A percentile compares a stretch with the other conserved stretches of the same genome.
These are phyloP conservation scores for Monosporascus sp. DNA, from an alignment of 2,329 filamentous ascomycete genomes.

Conservation along the genomic window DNA sequence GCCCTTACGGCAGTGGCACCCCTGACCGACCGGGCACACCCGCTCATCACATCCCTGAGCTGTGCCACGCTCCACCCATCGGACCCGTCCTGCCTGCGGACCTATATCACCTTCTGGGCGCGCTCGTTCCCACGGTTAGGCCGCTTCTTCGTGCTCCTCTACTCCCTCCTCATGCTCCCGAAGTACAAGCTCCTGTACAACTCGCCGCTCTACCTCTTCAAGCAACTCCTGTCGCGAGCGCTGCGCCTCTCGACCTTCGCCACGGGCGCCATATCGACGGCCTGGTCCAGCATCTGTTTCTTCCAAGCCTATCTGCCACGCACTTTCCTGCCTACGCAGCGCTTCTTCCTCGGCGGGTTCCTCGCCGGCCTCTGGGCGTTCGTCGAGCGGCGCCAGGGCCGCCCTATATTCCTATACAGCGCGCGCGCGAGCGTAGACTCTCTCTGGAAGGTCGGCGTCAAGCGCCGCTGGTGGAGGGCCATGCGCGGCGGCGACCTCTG, in stretches of 20 bases:
- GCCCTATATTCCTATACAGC: slow-evolving; percentile 72
- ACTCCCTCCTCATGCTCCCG: slow-evolving; percentile 65
- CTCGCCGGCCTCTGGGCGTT: slow-evolving; percentile 81
- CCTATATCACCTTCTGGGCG: slow-evolving; percentile 83
- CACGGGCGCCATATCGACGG: slow-evolving; percentile 76
- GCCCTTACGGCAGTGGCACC: slow-evolving; percentile 66
- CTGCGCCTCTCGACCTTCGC: slow-evolving; percentile 72
- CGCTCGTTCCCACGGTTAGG: slow-evolving; percentile 73
- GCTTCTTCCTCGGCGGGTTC: slow-evolving; percentile 87
- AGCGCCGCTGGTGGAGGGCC: slow-evolving; percentile 81
- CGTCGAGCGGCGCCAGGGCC: slow-evolving; percentile 59
- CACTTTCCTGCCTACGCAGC: slow-evolving; percentile 68
- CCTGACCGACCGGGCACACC: slow-evolving; percentile 79
- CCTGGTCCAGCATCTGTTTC: slow-evolving; percentile 86
- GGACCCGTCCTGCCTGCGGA: slow-evolving; percentile 82
- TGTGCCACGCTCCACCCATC: slow-evolving; percentile 85
- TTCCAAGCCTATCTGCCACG: slow-evolving; percentile 77
- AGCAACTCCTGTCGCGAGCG: slow-evolving; percentile 60
- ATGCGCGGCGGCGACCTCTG: slow-evolving; percentile 78
- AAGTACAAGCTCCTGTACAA: slow-evolving; percentile 63
- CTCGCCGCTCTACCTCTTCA: slow-evolving; percentile 62
- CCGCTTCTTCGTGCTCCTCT: slow-evolving; percentile 72
- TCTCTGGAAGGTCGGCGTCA: slow-evolving; percentile 89
- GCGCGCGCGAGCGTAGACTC: slow-evolving; percentile 75
- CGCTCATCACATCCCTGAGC: slow-evolving; percentile 76